phyloP scores from a whole-genome alignment of 306 rosid species.

The Chamaecrista fasciculata region DNA sequence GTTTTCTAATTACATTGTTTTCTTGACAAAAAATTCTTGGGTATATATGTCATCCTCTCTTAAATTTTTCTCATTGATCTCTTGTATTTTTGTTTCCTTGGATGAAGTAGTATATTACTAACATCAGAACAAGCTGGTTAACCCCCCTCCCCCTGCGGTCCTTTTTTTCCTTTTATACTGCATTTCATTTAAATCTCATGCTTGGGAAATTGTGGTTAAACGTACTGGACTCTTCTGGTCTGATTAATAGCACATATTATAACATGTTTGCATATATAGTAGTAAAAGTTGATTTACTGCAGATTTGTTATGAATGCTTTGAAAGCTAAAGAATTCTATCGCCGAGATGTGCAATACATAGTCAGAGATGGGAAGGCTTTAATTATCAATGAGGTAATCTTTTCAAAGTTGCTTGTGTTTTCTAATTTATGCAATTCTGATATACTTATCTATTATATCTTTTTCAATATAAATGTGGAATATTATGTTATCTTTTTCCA shows the following conservation, averaged over 20 bases:
- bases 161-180: slow-evolving; percentile 10
- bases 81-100: not conserved
- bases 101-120: slow-evolving; percentile 10
- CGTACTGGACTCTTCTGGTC: slow-evolving; percentile 16
- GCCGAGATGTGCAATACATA: slow-evolving; percentile 86
- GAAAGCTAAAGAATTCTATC: slow-evolving; percentile 95
- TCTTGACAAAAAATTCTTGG: slow-evolving; percentile 7
- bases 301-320: slow-evolving; percentile 96
- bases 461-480: not conserved
- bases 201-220: slow-evolving; percentile 17
- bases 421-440: not conserved
- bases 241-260: slow-evolving; percentile 10
- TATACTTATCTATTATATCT: not conserved
- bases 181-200: not conserved
- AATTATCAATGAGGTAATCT: slow-evolving; percentile 85
- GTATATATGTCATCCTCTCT: slow-evolving; percentile 1
- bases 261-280: not conserved
- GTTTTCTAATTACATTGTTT: slow-evolving; percentile 24
- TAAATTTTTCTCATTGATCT: slow-evolving; percentile 8
- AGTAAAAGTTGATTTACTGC: slow-evolving; percentile 42
- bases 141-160: no score
- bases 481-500: not conserved
- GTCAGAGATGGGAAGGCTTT: slow-evolving; percentile 95
- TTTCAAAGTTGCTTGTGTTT: slow-evolving; percentile 26
- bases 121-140: not conserved